Evolutionary conservation across 306 rosid species (phyloP).

Genomic region (Gastrolobium bilobum): DNA sequence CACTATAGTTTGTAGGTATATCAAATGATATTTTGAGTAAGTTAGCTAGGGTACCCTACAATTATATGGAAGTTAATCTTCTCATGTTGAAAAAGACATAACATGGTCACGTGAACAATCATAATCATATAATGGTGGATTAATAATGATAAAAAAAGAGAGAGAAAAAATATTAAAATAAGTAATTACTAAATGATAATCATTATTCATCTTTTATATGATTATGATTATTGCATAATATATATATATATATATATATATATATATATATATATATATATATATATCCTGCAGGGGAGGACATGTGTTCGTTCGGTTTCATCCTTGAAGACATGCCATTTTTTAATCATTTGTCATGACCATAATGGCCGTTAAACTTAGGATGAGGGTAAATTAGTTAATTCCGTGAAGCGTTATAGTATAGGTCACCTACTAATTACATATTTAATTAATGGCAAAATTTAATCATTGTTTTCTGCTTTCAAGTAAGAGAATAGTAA

Average conservation of each 20-base stretch:
- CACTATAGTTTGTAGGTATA: not conserved
- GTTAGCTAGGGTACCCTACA: slow-evolving; percentile 18
- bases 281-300: slow-evolving; percentile 29
- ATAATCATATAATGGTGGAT: no score
- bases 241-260: no score
- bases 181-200: no score
- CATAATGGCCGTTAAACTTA: slow-evolving; percentile 53
- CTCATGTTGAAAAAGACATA: no score
- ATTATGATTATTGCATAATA: no score
- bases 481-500: slow-evolving; percentile 46
- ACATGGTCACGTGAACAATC: no score
- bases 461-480: slow-evolving; percentile 43
- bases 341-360: slow-evolving; percentile 24
- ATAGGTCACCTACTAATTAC: slow-evolving; percentile 14
- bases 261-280: no score
- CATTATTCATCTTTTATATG: no score
- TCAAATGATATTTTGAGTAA: slow-evolving; percentile 34
- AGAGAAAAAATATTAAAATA: no score
- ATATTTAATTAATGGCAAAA: slow-evolving; percentile 14
- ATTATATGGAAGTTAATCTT: no score
- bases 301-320: slow-evolving; percentile 45
- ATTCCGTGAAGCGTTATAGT: slow-evolving; percentile 24
- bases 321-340: not conserved
- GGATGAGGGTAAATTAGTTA: slow-evolving; percentile 46
- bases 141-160: no score